Conservation (phyloP, 164 flowering plant genomes). For the Stephania japonica region DNA sequence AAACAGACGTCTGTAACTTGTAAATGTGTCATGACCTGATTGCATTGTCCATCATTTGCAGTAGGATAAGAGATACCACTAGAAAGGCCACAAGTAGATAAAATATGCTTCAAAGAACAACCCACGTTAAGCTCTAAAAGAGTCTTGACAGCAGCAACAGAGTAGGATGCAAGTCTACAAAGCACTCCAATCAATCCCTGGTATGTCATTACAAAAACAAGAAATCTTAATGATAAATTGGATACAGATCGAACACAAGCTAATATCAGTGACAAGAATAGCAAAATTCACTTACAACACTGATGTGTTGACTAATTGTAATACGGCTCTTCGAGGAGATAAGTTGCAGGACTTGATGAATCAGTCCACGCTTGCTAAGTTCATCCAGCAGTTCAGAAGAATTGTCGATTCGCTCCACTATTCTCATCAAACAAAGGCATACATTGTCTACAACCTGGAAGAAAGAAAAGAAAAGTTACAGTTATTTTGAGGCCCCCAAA, state of each 20-base stretch:
- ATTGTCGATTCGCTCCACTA: constrained; percentile 40
- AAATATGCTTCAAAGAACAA: constrained; percentile 50
- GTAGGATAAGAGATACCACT: constrained; percentile 37
- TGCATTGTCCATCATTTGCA: constrained; percentile 38
- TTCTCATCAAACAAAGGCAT: constrained; percentile 60
- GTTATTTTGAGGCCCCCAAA: neutral
- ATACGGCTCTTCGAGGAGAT: constrained; percentile 49
- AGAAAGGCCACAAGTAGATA: constrained; percentile 44
- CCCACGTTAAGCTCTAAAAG: constrained; percentile 76
- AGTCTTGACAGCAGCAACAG: constrained; percentile 53
- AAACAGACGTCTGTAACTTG: neutral
- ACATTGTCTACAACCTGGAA: constrained; percentile 76
- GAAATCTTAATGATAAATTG: constrained; percentile 8
- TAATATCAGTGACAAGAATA: neutral
- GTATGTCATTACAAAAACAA: constrained; percentile 5
- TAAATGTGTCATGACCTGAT: constrained; percentile 45
- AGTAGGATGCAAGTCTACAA: constrained; percentile 66
- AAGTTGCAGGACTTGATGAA: constrained; percentile 54
- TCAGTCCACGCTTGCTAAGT: constrained; percentile 64
- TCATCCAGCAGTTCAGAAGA: constrained; percentile 60
- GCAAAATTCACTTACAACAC: constrained; percentile 40
- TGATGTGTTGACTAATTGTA: constrained; percentile 43
- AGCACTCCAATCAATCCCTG: constrained; percentile 84
- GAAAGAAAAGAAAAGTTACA: neutral
- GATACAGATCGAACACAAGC: neutral